Conservation (phyloP, 106 monocot genomes). For the Dioscorea zingiberensis region DNA sequence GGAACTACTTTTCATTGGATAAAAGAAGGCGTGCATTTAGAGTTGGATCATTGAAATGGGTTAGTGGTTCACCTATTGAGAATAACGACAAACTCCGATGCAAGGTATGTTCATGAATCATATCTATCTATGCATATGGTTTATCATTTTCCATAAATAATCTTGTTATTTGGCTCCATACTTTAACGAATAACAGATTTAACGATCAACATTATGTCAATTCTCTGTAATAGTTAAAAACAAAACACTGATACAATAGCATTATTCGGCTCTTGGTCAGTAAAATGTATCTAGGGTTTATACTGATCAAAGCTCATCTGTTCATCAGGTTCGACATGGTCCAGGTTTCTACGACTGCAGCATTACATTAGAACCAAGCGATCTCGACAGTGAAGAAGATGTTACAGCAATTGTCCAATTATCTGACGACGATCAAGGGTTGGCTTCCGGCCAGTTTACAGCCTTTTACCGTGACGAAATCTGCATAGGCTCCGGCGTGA, state of each 20-base stretch:
- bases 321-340: slow-evolving; percentile 84
- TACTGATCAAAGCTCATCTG: not conserved
- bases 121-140: too few species aligned
- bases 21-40: slow-evolving; percentile 69
- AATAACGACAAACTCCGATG: slow-evolving; percentile 45
- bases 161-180: too few species aligned
- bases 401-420: slow-evolving; percentile 45
- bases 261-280: too few species aligned
- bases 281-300: too few species aligned
- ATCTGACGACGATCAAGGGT: slow-evolving; percentile 92
- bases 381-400: slow-evolving; percentile 21
- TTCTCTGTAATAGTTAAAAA: too few species aligned
- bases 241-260: too few species aligned
- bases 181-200: too few species aligned
- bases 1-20: slow-evolving; percentile 89
- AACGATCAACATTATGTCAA: too few species aligned
- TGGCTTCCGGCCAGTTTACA: slow-evolving; percentile 91
- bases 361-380: slow-evolving; percentile 25
- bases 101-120: slow-evolving; percentile 63
- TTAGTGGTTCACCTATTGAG: slow-evolving; percentile 34
- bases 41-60: slow-evolving; percentile 79
- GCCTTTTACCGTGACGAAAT: slow-evolving; percentile 65
- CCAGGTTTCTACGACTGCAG: slow-evolving; percentile 74
- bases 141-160: too few species aligned
- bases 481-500: slow-evolving; percentile 89